Base-by-base conservation (phyloP, 2,329 filamentous ascomycete genomes). In the Stagonosporopsis chrysanthemi region DNA sequence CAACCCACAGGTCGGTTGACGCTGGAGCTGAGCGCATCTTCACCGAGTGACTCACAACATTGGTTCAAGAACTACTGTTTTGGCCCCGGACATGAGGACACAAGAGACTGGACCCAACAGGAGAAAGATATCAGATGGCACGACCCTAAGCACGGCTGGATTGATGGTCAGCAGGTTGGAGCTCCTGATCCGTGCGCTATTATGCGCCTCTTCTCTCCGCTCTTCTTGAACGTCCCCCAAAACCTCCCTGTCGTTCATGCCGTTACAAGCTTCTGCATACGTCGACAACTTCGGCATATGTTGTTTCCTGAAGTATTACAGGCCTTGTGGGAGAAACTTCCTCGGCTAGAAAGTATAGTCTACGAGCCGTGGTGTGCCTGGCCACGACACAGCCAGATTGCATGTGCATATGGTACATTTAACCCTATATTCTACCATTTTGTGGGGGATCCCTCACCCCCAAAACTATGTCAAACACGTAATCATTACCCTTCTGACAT, bases 1-100 rank as follows among this genome's bases (percentile, higher is more conserved):
- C 54, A 61, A 48, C 58, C 61, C 61, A 56, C 58, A 56, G 61
- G 58, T 63, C 56, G 38, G 46, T 40, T 64, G 36, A 64, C 52
- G 55, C 61, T 64, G 36, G 58, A 64, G 52, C 61, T 64, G 56
- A 62, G 46, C 61, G 61, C 61, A 62, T 64, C 61, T 62, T 64
- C 61, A 52, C 58, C 61, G 52, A 64, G 61, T 62, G 61, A 64
- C 58, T 64, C 58, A 60, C 55, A 63, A 60, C 61, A 64, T 43
- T 64, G 61, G 58, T 64, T 64, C 55, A 64, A 64, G 46, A 60
- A 64, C 61, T 62, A 59, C 55, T 63, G 55, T 59, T 63, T 63
- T 60, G 61, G 61, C 52, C 61, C 61, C 29, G 61, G 61, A 57
- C 61, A 63, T 53, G 61, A 63, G 61, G 58, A 63, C 54, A 61